Evolutionary conservation across 805 yeast species (phyloP), one percentile per base, ranked within the genome.

Genomic region (Tetrapisispora pingtungensis): DNA sequence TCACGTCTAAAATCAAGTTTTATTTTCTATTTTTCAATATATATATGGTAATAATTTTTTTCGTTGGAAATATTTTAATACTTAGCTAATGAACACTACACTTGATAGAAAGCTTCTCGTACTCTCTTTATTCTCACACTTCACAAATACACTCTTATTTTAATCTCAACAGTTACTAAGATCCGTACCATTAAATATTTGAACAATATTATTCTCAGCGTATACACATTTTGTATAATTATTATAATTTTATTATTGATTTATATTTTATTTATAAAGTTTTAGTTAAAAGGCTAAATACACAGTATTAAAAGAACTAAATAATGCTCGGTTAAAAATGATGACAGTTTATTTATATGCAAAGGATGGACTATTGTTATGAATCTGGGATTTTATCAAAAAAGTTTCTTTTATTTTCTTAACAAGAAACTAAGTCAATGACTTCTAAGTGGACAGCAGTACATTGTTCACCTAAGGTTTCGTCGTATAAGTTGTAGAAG

Each of bases 401-500:
- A 26, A 26, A 13, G n/a, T n/a, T n/a, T n/a, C n/a, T 4, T 36
- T 17, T 7, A 10, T 17, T 13, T 22, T 24, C 33, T 57, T 67
- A 71, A 69, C 88, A 81, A 37, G 63, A 54, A 49, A 78, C 71
- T 54, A 80, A 70, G 57, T 75, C 77, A 50, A 80, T 76, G 52
- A 79, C 69, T 49, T 69, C 69, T 56, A 83, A 72, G 60, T 77
- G 67, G 56, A 83, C 83, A 46, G 80, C 71, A 44, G 67, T 59
- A 73, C 89, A 81, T 58, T 80, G 84, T 26, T 59, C 64, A 47
- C 80, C 86, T 44, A 79, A 62, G 52, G 69, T 62, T 63, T 77
- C 68, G 62, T 81, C 85, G 66, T 83, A 83, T 66, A 83, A 69
- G 74, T 83, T 83, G 80, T 80, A 81, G 75, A 83, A 83, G 58